phyloP scores from a whole-genome alignment of 164 flowering plant genomes.

The Magnolia kwangsiensis region DNA sequence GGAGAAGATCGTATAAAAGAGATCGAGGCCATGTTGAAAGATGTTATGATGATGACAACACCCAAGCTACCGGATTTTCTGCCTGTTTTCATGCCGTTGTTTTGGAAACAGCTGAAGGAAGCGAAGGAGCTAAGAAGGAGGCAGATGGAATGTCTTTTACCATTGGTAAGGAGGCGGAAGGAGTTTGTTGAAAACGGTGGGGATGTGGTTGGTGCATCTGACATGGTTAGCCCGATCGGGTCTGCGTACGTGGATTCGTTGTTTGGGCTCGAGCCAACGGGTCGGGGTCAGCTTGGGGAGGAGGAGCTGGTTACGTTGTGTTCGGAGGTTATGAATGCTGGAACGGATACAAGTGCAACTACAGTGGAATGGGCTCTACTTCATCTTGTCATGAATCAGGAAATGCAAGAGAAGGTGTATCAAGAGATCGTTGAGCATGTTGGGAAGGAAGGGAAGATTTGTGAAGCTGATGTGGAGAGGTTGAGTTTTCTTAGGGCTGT shows the following conservation, averaged over 20 bases:
- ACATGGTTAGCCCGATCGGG: slow-evolving; percentile 69
- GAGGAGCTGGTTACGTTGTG: slow-evolving; percentile 73
- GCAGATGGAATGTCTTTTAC: slow-evolving; percentile 65
- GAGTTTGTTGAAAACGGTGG: slow-evolving; percentile 43
- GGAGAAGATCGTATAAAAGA: slow-evolving; percentile 40
- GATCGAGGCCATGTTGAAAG: slow-evolving; percentile 70
- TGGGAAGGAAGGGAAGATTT: slow-evolving; percentile 44
- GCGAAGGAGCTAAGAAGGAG: slow-evolving; percentile 57
- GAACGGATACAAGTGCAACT: slow-evolving; percentile 89
- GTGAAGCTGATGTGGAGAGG: slow-evolving; percentile 55
- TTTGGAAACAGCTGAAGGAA: slow-evolving; percentile 44
- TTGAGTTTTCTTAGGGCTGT: slow-evolving; percentile 67
- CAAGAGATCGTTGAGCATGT: slow-evolving; percentile 50
- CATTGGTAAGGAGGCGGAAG: slow-evolving; percentile 49
- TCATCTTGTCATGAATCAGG: slow-evolving; percentile 60
- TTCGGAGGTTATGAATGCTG: slow-evolving; percentile 80
- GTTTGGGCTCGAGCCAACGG: slow-evolving; percentile 41
- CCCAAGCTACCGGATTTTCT: slow-evolving; percentile 85
- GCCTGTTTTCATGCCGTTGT: slow-evolving; percentile 63
- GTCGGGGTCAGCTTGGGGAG: slow-evolving; percentile 49
- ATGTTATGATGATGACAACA: slow-evolving; percentile 67
- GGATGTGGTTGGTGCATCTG: slow-evolving; percentile 15
- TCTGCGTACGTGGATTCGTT: slow-evolving; percentile 85
- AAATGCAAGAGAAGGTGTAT: slow-evolving; percentile 61
- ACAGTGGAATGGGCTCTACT: slow-evolving; percentile 76